Evolutionary conservation across 306 rosid species (phyloP).

Genomic region (Vicia villosa): DNA sequence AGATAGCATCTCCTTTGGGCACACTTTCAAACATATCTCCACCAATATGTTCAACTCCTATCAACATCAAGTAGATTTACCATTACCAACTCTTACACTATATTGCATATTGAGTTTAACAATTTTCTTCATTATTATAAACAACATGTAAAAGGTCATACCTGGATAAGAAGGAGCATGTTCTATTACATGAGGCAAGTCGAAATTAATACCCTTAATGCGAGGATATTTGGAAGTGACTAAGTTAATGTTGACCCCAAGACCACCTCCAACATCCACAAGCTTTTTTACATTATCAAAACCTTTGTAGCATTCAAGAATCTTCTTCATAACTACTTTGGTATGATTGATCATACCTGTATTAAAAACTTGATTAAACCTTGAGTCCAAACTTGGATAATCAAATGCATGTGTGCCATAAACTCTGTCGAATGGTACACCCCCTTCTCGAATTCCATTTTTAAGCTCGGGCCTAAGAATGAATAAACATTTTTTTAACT

Average conservation of each 20-base stretch:
- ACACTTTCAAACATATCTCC: conserved; percentile 39
- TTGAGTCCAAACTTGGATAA: conserved; percentile 38
- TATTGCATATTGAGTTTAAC: too few species aligned
- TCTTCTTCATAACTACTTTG: background rate
- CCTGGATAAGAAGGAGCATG: conserved; percentile 54
- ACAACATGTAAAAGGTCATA: conserved; percentile 21
- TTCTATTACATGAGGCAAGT: conserved; percentile 1
- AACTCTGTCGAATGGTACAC: background rate
- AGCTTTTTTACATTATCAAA: conserved; percentile 42
- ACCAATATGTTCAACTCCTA: conserved; percentile 55
- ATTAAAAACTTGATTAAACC: conserved; percentile 31
- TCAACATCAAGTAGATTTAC: conserved; percentile 2
- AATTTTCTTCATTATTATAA: too few species aligned
- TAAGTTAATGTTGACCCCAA: conserved; percentile 46
- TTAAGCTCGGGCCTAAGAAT: conserved; percentile 46
- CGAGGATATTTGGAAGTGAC: conserved; percentile 54
- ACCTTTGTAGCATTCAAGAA: conserved; percentile 40
- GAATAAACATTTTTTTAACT: background rate
- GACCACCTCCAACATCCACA: conserved; percentile 69
- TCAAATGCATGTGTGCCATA: conserved; percentile 47
- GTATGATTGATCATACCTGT: background rate
- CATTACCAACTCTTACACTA: too few species aligned
- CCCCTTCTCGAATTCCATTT: conserved; percentile 25
- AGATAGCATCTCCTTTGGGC: conserved; percentile 60
- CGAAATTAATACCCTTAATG: conserved; percentile 26